These are phyloP conservation scores for Pseudozyma thailandica DNA, from an alignment of 1,284 basidiomycete genomes.

Conservation along the genomic window DNA sequence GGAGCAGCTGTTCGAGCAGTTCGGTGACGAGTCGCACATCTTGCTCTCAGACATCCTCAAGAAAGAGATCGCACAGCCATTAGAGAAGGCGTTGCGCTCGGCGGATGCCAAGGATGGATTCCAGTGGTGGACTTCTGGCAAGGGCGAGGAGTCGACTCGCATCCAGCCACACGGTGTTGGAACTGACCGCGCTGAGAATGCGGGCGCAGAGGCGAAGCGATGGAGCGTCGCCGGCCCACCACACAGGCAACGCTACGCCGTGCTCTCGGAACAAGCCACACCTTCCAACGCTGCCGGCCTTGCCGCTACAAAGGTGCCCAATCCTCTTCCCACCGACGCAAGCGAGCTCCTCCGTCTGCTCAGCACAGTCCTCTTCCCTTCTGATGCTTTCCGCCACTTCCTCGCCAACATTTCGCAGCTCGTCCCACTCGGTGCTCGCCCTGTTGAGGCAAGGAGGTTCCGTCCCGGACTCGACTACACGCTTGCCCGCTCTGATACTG, in stretches of 20 bases:
- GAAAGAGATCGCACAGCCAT: slow-evolving; percentile 56
- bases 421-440: slow-evolving; percentile 78
- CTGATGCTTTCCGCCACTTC: slow-evolving; percentile 88
- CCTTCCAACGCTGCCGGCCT: slow-evolving; percentile 40
- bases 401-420: slow-evolving; percentile 82
- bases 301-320: slow-evolving; percentile 23
- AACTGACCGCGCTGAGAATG: slow-evolving; percentile 20
- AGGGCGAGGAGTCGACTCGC: slow-evolving; percentile 39
- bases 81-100: slow-evolving; percentile 54
- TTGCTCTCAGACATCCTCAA: slow-evolving; percentile 71
- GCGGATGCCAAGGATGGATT: slow-evolving; percentile 75
- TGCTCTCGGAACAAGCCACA: slow-evolving; percentile 65
- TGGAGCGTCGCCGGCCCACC: slow-evolving; percentile 88
- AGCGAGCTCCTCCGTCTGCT: slow-evolving; percentile 55
- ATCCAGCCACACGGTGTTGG: slow-evolving; percentile 59
- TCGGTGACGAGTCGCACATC: slow-evolving; percentile 87
- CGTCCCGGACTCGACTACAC: slow-evolving; percentile 95
- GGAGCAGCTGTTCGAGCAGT: slow-evolving; percentile 81
- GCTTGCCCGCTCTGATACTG: slow-evolving; percentile 86
- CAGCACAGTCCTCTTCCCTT: slow-evolving; percentile 73
- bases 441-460: slow-evolving; percentile 82
- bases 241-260: slow-evolving; percentile 91
- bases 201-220: slow-evolving; percentile 25
- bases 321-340: slow-evolving; percentile 44
- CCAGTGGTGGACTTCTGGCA: slow-evolving; percentile 58